Evolutionary conservation across 345 rosid species (phyloP).

Genomic region (Eucalyptus regnans): DNA sequence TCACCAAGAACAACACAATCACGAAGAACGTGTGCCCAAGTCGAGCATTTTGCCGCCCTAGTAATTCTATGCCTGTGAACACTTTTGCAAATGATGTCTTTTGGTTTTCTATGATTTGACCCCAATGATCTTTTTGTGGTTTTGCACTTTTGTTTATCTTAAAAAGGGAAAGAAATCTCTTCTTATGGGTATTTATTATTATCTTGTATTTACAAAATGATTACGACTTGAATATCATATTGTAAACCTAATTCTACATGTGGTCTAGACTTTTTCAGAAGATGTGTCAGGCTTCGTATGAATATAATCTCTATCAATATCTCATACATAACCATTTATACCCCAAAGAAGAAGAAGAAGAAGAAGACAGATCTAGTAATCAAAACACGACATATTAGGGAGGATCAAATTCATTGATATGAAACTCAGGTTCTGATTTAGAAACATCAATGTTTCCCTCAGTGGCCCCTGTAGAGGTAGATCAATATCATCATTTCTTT

Average conservation of each 20-base stretch:
- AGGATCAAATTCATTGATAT: background rate
- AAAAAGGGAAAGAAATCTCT: background rate
- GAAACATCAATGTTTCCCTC: background rate
- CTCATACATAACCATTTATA: fast-evolving
- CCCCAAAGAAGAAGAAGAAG: too few relatives aligned
- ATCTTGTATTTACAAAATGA: background rate
- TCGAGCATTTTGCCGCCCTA: background rate
- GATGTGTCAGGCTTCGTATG: background rate
- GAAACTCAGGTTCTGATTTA: fast-evolving
- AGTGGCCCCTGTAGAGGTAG: background rate
- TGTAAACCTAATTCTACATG: background rate
- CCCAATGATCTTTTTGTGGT: background rate
- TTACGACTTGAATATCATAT: fast-evolving
- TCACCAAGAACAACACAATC: background rate
- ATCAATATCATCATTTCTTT: background rate
- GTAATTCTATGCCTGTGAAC: background rate
- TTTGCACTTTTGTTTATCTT: background rate
- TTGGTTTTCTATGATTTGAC: background rate
- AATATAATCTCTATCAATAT: background rate
- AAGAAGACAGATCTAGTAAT: background rate
- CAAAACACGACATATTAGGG: fast-evolving
- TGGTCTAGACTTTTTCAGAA: background rate
- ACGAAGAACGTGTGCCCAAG: background rate
- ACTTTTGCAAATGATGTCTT: background rate
- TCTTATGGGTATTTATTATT: background rate